phyloP scores from a whole-genome alignment of 2,329 filamentous ascomycete species.

The Rutstroemia sp. region DNA sequence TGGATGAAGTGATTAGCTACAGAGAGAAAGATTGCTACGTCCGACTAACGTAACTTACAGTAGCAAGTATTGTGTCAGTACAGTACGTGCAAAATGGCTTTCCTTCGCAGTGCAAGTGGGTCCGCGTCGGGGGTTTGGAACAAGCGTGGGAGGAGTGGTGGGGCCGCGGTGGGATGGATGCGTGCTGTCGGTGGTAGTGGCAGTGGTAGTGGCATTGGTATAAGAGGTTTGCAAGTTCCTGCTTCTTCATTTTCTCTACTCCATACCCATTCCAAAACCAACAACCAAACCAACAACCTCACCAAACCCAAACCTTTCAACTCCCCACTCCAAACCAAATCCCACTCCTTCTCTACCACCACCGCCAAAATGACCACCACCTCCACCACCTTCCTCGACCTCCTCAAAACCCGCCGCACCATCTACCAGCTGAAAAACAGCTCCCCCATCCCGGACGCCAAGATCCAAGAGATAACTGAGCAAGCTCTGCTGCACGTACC shows the following conservation, averaged over 20 bases:
- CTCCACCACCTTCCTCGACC: slow-evolving; percentile 43
- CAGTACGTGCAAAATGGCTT: no score
- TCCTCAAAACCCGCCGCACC: slow-evolving; percentile 61
- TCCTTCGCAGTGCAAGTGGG: no score
- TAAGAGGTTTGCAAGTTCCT: neutral
- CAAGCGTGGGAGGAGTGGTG: no score
- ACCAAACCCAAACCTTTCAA: neutral
- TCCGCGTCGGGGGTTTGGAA: no score
- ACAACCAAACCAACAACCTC: neutral
- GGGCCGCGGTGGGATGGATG: no score
- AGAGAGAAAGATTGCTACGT: no score
- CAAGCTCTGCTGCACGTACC: slow-evolving; percentile 62
- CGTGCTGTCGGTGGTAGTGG: no score
- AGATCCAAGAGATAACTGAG: slow-evolving; percentile 58
- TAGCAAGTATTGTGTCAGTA: no score
- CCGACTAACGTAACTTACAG: no score
- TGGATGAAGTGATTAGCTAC: no score
- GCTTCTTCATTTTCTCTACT: no score
- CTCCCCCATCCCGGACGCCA: slow-evolving; percentile 47
- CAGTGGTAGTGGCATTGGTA: neutral
- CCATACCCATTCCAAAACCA: neutral
- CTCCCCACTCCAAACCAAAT: no score
- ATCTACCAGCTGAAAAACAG: slow-evolving; percentile 62
- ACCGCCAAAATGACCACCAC: slow-evolving; percentile 5
- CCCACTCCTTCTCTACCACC: neutral